Conservation (phyloP, 2,329 filamentous ascomycete species). For the Cercospora sp. region DNA sequence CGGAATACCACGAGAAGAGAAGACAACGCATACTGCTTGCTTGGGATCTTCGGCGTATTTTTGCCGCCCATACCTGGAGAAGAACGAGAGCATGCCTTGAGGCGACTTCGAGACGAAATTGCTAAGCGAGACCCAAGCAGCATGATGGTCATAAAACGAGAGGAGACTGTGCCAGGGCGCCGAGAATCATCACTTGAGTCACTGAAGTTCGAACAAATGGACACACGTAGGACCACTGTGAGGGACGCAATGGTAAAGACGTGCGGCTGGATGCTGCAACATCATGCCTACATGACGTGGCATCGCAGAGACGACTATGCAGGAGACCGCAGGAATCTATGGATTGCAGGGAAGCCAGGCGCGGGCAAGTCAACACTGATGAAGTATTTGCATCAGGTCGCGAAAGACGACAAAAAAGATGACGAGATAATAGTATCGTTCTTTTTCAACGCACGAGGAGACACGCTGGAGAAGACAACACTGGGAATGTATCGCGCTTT, state of each 20-base stretch:
- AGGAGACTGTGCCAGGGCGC: too few relatives aligned
- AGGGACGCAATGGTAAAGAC: slow-evolving; percentile 31
- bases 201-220: too few relatives aligned
- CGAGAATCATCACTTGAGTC: too few relatives aligned
- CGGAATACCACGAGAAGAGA: slow-evolving; percentile 31
- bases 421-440: slow-evolving; percentile 43
- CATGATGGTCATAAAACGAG: too few relatives aligned
- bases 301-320: slow-evolving; percentile 25
- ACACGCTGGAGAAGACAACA: slow-evolving; percentile 47
- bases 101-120: neutral
- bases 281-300: slow-evolving; percentile 44
- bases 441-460: slow-evolving; percentile 54
- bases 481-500: slow-evolving; percentile 55
- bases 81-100: slow-evolving; percentile 13
- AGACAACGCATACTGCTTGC: slow-evolving; percentile 48
- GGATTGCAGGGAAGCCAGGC: slow-evolving; percentile 45
- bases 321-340: slow-evolving; percentile 40
- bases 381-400: slow-evolving; percentile 30
- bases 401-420: slow-evolving; percentile 19
- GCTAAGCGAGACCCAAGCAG: neutral
- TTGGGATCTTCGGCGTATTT: slow-evolving; percentile 48
- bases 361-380: slow-evolving; percentile 45
- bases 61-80: slow-evolving; percentile 49
- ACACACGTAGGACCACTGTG: too few relatives aligned
- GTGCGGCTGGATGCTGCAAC: slow-evolving; percentile 46